Conservation (phyloP, 2,329 filamentous ascomycete species). For the Aspergillus glaucus region DNA sequence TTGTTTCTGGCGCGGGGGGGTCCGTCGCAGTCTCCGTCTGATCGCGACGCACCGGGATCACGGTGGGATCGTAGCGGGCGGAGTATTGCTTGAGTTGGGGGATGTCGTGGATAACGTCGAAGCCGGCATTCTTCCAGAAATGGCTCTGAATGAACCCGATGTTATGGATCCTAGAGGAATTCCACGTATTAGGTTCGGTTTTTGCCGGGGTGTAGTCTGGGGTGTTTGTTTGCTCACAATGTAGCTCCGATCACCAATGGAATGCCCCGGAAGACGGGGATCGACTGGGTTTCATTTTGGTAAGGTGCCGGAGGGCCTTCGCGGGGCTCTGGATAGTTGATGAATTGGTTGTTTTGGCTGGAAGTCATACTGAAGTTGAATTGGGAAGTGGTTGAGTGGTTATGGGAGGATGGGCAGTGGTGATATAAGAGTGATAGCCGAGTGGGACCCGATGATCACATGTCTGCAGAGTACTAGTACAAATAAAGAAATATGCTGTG, state of each 20-base stretch:
- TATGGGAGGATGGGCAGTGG: neutral
- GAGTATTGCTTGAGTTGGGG: conserved; percentile 49
- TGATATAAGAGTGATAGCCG: neutral
- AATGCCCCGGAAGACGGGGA: conserved; percentile 64
- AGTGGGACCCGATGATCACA: neutral
- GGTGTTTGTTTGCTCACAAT: conserved; percentile 45
- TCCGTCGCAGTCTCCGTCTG: conserved; percentile 6
- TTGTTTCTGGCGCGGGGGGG: conserved; percentile 23
- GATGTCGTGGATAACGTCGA: conserved; percentile 52
- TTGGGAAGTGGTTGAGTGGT: neutral
- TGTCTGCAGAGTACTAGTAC: neutral
- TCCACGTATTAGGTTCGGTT: neutral
- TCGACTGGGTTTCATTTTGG: conserved; percentile 49
- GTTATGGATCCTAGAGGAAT: conserved; percentile 47
- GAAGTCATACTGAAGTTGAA: conserved; percentile 15
- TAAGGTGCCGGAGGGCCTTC: conserved; percentile 41
- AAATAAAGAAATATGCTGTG: no score
- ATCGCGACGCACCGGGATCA: conserved; percentile 39
- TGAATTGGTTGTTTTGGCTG: conserved; percentile 15
- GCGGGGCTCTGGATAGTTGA: conserved; percentile 33
- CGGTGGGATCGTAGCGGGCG: conserved; percentile 52
- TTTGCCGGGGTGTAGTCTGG: neutral
- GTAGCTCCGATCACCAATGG: conserved; percentile 56
- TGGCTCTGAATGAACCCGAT: conserved; percentile 56
- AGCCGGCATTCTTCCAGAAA: conserved; percentile 68